Evolutionary conservation across 345 rosid genomes (phyloP), one percentile per base, ranked within the genome.

Genomic region (Erucastrum elatum): DNA sequence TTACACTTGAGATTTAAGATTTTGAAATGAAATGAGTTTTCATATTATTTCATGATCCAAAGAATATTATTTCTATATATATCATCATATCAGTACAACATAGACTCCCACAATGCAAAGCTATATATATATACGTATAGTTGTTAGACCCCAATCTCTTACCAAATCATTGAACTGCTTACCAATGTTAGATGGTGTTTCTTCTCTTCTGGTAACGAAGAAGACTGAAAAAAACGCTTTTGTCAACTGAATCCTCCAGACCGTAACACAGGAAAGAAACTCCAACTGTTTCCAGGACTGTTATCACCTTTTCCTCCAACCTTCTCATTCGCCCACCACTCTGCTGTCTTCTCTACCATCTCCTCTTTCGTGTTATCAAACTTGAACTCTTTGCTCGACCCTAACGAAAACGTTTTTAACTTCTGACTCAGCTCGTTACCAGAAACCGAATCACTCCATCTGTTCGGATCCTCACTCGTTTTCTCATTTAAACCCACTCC

Each of bases 241-340:
- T 77, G 25, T 93, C 85, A 91, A 75, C 86, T 87, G 73, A 86
- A 86, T 70, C 87, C 89, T 72, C 87, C 89, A 41, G 96, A 90
- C 84, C 88, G 90, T 73, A 92, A 83, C 78, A 84, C 70, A 6
- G 98, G 97, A 80, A 92, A 92, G 87, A 94, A 92, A 60, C 86
- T 85, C 98, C 98, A 94, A 75, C 74, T 84, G 83, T 75, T 83
- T 59, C 86, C 79, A 58, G 86, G 83, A 59, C 80, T 85, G 73
- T 78, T 65, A 64, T 80, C 77, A 25, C 39, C 56, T 72, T 72
- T 78, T 41, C 95, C 91, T 29, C 86, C 93, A 77, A 94, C 89
- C 79, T 93, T 89, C 83, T 90, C 94, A 66, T 86, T 89, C 3
- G 94, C 89, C 98, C 98, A 94, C 98, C 96, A 91, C 84, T 90